Evolutionary conservation across 2,329 filamentous ascomycete species (phyloP), one percentile per base, ranked within the genome.

Genomic region (Zasmidium citrigriseum): DNA sequence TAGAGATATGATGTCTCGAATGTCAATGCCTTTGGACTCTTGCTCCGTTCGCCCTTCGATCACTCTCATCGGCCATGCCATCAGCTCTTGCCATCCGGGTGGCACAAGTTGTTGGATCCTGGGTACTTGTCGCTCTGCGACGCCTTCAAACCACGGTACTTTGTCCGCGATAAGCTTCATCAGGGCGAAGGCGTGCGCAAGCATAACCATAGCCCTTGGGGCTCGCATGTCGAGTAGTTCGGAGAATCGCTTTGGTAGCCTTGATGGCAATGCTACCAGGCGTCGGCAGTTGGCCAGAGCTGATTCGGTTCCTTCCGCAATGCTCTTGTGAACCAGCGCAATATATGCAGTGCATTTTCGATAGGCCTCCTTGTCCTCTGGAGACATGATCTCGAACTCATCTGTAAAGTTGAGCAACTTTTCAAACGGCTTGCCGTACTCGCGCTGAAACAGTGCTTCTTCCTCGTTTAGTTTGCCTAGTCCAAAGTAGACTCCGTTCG

Each of bases 91-190:
- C 65, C 67, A 69, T 3, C 52, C 65, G 2, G 52, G 41, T 14
- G 66, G 66, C n/a, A 68, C 24, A 10, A 51, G 12, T 23, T 57
- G 22, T 16, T 50, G 53, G 21, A 68, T 47, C n/a, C 38, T 50
- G 10, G 63, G 66, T 9, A 68, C 55, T 22, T 70, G 68, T 9
- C 57, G 54, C 49, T 65, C 60, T 27, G 67, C 67, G 21, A 69
- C 61, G 3, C 66, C 64, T 22, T 47, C 49, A 44, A 68, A 63
- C 67, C 68, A 70, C 2, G 59, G 58, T 22, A 66, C 55, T 18
- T 64, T 54, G 3, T 64, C 53, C 2, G 64, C 57, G 18, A 70
- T 52, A 16, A 70, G 55, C 52, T 68, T 65, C 57, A 66, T 67
- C 25, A 56, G 60, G 10, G 66, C 66, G 46, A 69, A 68, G 5